Evolutionary conservation across 805 yeast genomes (phyloP).

Genomic region (Saccharomycopsis fibuligera): DNA sequence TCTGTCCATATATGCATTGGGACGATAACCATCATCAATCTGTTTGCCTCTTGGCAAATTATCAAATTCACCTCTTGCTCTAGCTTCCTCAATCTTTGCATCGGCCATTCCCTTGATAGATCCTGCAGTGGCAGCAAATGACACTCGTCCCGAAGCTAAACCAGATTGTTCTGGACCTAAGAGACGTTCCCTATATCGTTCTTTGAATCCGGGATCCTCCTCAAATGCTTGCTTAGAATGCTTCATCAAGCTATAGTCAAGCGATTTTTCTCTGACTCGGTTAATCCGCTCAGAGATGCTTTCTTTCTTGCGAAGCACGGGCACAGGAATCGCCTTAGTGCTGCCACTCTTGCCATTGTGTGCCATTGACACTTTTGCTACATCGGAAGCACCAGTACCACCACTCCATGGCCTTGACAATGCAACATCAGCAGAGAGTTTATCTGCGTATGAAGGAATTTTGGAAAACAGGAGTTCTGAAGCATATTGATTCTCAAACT

Average conservation of each 20-base stretch:
- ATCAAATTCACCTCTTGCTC: slow-evolving; percentile 61
- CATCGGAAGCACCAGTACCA: slow-evolving; percentile 39
- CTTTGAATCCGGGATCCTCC: slow-evolving; percentile 43
- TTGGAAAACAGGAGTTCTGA: slow-evolving; percentile 35
- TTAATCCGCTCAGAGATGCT: slow-evolving; percentile 35
- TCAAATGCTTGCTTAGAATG: slow-evolving; percentile 28
- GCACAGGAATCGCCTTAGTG: neutral
- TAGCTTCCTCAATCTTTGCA: slow-evolving; percentile 68
- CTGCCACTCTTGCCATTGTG: neutral
- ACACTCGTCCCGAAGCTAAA: slow-evolving; percentile 62
- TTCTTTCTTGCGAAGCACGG: neutral
- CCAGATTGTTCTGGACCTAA: slow-evolving; percentile 51
- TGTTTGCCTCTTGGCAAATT: slow-evolving; percentile 59
- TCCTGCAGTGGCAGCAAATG: slow-evolving; percentile 49
- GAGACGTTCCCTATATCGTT: slow-evolving; percentile 57
- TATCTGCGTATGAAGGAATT: slow-evolving; percentile 39
- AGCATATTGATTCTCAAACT: slow-evolving; percentile 36
- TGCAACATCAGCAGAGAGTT: slow-evolving; percentile 43
- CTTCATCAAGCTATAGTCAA: slow-evolving; percentile 56
- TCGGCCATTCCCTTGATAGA: slow-evolving; percentile 65
- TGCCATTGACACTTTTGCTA: slow-evolving; percentile 19
- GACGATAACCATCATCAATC: slow-evolving; percentile 34
- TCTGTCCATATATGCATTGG: slow-evolving; percentile 53
- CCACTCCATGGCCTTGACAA: slow-evolving; percentile 55
- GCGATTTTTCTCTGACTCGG: slow-evolving; percentile 56